Base-by-base conservation (phyloP, 2,329 filamentous ascomycete species). In the Trichoderma sp. region DNA sequence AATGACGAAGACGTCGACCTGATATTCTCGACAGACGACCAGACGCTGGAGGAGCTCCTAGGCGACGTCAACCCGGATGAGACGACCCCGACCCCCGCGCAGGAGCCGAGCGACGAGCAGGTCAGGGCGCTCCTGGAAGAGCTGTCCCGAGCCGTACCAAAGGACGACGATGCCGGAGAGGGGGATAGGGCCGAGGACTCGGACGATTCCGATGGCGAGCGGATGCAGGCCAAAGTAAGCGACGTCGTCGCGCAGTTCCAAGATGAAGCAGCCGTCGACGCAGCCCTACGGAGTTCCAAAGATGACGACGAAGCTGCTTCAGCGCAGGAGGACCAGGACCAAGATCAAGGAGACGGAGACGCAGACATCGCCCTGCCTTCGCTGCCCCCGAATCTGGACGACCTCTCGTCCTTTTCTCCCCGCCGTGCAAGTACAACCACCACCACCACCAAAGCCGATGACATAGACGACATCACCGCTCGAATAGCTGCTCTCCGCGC, bases 401-500 rank as follows among this genome's bases (percentile, higher is more conserved):
- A 79, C 30, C 77, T 80, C 7, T 69, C 74, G 0, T 65, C 70
- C 0, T 61, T 71, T 67, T 51, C 57, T 26, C 68, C 72, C 19
- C 70, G 64, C 6, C 69, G 34, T 3, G 9, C 68, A 19, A 68
- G 54, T 34, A 68, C 60, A 48, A 34, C 30, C 30, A 34, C 7
- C 30, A 34, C 30, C 30, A 34, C 7, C 30, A 74, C 62, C 34
- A 39, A 39, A 39, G 34, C 34, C 55, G 70, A 73, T 51, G 76
- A 78, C 65, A 68, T 73, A 28, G 77, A 80, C 57, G 79, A 80
- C 66, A 81, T 87, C 56, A 78, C 81, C 1, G 78, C 80, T 7
- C 83, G 84, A 57, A 79, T 87, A 70, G 83, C 83, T 2, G 82
- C 81, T 5, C 78, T 87, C 3, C 78, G 78, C 45, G 77, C 80